Evolutionary conservation across 2,329 filamentous ascomycete species (phyloP).

Genomic region (Rhinocladiella mackenziei): DNA sequence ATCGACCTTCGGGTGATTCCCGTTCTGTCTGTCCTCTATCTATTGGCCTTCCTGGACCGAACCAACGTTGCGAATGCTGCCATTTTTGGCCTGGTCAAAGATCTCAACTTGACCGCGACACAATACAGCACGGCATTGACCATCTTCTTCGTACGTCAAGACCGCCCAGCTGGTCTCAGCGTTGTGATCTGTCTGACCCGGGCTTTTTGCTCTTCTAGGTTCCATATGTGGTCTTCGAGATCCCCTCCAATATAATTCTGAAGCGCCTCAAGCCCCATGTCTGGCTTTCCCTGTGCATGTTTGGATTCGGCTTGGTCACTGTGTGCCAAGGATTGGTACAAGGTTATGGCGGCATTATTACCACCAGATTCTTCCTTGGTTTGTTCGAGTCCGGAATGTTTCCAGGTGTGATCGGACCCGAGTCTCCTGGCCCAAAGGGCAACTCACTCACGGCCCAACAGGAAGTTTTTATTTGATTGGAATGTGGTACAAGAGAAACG

Average conservation of each 20-base stretch:
- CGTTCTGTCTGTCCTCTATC: slow-evolving; percentile 67
- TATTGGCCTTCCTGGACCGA: slow-evolving; percentile 37
- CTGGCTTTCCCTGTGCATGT: slow-evolving; percentile 79
- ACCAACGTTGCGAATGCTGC: slow-evolving; percentile 78
- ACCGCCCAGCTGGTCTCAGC: not conserved
- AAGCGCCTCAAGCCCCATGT: slow-evolving; percentile 64
- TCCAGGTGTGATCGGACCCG: slow-evolving; percentile 22
- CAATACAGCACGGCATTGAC: slow-evolving; percentile 73
- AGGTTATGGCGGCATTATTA: slow-evolving; percentile 72
- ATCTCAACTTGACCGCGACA: slow-evolving; percentile 55
- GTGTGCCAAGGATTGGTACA: slow-evolving; percentile 71
- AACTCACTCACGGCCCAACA: slow-evolving; percentile 1
- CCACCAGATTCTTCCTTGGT: slow-evolving; percentile 81
- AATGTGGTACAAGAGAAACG: slow-evolving; percentile 76
- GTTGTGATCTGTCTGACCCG: too few relatives aligned
- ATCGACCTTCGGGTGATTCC: slow-evolving; percentile 70
- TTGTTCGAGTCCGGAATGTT: slow-evolving; percentile 67
- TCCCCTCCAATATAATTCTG: slow-evolving; percentile 68
- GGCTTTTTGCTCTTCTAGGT: slow-evolving; percentile 42
- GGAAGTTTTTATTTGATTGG: slow-evolving; percentile 38
- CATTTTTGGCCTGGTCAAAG: slow-evolving; percentile 60
- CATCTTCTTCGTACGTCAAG: slow-evolving; percentile 62
- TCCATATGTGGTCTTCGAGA: slow-evolving; percentile 66
- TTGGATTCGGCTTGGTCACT: slow-evolving; percentile 72
- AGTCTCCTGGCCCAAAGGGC: not conserved